Evolutionary conservation across 2,329 filamentous ascomycete species (phyloP).

Genomic region (Balansia obtecta): DNA sequence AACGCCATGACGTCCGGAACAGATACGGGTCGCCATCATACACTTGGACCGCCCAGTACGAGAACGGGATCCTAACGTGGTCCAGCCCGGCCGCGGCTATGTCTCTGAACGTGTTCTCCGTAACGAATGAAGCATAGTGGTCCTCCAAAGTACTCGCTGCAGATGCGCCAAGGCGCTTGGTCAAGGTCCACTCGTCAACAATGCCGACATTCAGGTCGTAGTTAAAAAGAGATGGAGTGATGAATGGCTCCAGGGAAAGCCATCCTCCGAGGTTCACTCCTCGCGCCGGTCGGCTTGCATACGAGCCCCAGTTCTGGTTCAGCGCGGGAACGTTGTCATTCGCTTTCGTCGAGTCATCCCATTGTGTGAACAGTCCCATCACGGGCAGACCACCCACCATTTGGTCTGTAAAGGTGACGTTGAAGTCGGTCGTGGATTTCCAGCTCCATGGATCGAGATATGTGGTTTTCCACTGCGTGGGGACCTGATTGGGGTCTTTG

Average conservation of each 20-base stretch:
- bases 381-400: slow-evolving; percentile 78
- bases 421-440: slow-evolving; percentile 84
- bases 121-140: slow-evolving; percentile 85
- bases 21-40: slow-evolving; percentile 85
- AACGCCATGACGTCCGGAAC: slow-evolving; percentile 78
- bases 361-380: slow-evolving; percentile 76
- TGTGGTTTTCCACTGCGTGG: slow-evolving; percentile 55
- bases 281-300: slow-evolving; percentile 65
- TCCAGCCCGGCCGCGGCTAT: slow-evolving; percentile 84
- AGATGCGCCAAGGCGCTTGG: slow-evolving; percentile 52
- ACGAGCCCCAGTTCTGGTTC: slow-evolving; percentile 62
- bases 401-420: slow-evolving; percentile 79
- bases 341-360: slow-evolving; percentile 70
- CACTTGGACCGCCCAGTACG: slow-evolving; percentile 84
- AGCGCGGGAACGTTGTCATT: slow-evolving; percentile 74
- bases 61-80: slow-evolving; percentile 90
- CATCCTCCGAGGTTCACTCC: slow-evolving; percentile 92
- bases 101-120: slow-evolving; percentile 68
- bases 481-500: slow-evolving; percentile 44
- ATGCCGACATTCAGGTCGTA: slow-evolving; percentile 51
- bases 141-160: slow-evolving; percentile 65
- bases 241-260: slow-evolving; percentile 89
- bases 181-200: slow-evolving; percentile 81
- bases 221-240: slow-evolving; percentile 81
- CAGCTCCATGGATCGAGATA: slow-evolving; percentile 84